Evolutionary conservation across 2,329 filamentous ascomycete genomes (phyloP).

Genomic region (Atkinsonella texensis): DNA sequence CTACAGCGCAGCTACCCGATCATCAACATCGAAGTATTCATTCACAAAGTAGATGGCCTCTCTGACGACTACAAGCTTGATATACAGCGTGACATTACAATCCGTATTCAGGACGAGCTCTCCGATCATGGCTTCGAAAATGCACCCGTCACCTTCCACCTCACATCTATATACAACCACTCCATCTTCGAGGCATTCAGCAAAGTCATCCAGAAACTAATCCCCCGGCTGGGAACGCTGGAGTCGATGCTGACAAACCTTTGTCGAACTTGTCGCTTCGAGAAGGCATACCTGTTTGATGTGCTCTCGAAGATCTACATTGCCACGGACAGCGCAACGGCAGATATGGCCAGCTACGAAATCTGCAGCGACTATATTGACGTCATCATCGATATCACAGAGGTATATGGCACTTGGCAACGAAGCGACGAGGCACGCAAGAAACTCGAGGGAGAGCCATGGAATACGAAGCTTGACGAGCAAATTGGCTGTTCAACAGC

Average conservation of each 20-base stretch:
- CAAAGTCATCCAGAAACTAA: constrained; percentile 96
- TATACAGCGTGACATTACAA: constrained; percentile 91
- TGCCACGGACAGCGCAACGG: constrained; percentile 83
- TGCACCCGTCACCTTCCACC: constrained; percentile 84
- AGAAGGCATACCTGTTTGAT: constrained; percentile 97
- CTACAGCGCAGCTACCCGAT: constrained; percentile 81
- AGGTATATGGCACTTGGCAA: constrained; percentile 76
- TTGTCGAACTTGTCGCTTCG: constrained; percentile 85
- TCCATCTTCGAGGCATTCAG: constrained; percentile 97
- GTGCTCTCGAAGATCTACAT: constrained; percentile 98
- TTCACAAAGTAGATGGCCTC: constrained; percentile 97
- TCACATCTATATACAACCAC: constrained; percentile 97
- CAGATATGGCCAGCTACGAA: constrained; percentile 93
- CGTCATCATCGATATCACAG: constrained; percentile 92
- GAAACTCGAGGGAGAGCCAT: constrained; percentile 45
- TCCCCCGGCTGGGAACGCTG: constrained; percentile 82
- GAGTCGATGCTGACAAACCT: constrained; percentile 91
- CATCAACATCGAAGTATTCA: constrained; percentile 96
- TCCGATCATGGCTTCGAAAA: constrained; percentile 90
- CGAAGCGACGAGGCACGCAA: constrained; percentile 43
- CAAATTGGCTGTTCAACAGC: constrained; percentile 54
- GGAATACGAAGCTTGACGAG: constrained; percentile 50
- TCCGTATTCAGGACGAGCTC: constrained; percentile 91
- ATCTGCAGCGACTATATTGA: constrained; percentile 99
- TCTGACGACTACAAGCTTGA: constrained; percentile 95